phyloP scores from a whole-genome alignment of 2,329 filamentous ascomycete species.

The Rachicladosporium sp. region DNA sequence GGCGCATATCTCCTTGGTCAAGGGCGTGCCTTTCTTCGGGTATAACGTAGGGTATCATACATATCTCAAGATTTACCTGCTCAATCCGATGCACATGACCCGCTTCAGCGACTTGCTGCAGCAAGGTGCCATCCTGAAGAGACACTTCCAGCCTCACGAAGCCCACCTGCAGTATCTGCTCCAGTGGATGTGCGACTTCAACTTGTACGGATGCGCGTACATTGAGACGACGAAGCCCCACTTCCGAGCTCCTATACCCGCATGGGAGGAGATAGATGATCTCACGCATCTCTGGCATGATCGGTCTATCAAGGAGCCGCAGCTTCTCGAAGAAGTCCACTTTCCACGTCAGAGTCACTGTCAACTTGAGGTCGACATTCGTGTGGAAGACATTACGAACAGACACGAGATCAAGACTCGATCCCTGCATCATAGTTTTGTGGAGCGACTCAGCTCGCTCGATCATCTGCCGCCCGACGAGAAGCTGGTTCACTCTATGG shows the following conservation, averaged over 20 bases:
- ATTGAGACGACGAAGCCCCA: conserved; percentile 58
- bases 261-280: conserved; percentile 49
- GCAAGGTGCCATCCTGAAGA: conserved; percentile 77
- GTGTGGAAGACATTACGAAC: conserved; percentile 79
- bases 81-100: conserved; percentile 79
- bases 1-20: conserved; percentile 80
- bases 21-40: conserved; percentile 90
- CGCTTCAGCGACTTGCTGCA: conserved; percentile 74
- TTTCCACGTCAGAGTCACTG: conserved; percentile 78
- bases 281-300: conserved; percentile 68
- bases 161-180: conserved; percentile 83
- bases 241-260: conserved; percentile 67
- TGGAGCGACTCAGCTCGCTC: conserved; percentile 48
- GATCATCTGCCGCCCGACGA: conserved; percentile 50
- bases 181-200: conserved; percentile 98
- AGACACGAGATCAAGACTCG: conserved; percentile 62
- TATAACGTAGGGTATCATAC: conserved; percentile 85
- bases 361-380: conserved; percentile 78
- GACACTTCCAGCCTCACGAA: conserved; percentile 80
- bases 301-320: conserved; percentile 48
- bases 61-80: conserved; percentile 89
- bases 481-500: conserved; percentile 89
- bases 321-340: conserved; percentile 48
- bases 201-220: conserved; percentile 86
- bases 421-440: conserved; percentile 75